Conservation (phyloP, 2,329 filamentous ascomycete genomes). For the Pseudogymnoascus pannorum region DNA sequence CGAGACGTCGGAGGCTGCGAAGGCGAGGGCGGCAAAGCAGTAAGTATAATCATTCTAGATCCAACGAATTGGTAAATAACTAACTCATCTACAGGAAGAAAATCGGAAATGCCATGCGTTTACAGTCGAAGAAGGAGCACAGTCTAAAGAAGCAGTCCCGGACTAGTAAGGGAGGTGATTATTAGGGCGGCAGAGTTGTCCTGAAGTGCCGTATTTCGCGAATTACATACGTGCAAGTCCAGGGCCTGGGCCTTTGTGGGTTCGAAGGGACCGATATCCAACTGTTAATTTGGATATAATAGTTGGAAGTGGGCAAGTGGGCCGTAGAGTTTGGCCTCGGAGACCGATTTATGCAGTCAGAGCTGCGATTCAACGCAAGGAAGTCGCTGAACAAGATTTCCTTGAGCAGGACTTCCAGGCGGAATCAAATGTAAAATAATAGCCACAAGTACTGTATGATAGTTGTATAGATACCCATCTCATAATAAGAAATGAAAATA, state of each 20-base stretch:
- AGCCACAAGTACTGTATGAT: neutral
- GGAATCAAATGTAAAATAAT: neutral
- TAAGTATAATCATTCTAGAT: slow-evolving; percentile 18
- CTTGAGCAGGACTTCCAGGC: neutral
- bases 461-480: neutral
- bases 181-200: neutral
- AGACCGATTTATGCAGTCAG: neutral
- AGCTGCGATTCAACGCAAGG: neutral
- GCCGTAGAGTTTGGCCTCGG: neutral
- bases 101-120: slow-evolving; percentile 23
- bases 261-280: neutral
- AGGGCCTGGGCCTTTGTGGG: neutral
- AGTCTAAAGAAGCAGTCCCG: slow-evolving; percentile 25
- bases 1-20: slow-evolving; percentile 41
- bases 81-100: slow-evolving; percentile 20
- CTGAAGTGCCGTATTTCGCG: too few relatives aligned
- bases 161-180: slow-evolving; percentile 6
- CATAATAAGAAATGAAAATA: neutral
- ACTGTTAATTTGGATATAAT: neutral
- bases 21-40: slow-evolving; percentile 41
- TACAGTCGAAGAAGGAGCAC: slow-evolving; percentile 28
- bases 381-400: neutral
- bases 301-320: neutral
- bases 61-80: neutral
- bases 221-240: neutral